Evolutionary conservation across 23 red algal species (phyloP).

Genomic region (Cyanidium caldarium): DNA sequence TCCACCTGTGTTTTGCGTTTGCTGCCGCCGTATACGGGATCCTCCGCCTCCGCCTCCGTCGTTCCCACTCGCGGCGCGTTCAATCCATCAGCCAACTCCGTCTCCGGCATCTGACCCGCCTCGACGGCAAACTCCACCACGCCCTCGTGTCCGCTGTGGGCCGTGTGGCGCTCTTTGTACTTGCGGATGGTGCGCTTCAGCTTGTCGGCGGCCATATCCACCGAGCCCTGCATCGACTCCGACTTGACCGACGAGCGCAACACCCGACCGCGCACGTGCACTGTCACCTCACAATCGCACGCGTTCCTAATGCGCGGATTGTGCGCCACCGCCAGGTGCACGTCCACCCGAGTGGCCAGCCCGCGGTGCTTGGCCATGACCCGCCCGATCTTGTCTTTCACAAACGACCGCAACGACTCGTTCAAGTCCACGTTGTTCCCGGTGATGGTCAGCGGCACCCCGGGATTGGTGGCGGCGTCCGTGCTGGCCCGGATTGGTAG

Average conservation of each 20-base stretch:
- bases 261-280: slow-evolving; percentile 33
- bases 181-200: slow-evolving; percentile 61
- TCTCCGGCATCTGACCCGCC: neutral
- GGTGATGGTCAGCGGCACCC: too few relatives aligned
- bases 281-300: slow-evolving; percentile 65
- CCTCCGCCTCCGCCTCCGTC: slow-evolving; percentile 15
- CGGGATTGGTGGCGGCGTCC: slow-evolving; percentile 4
- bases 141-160: neutral
- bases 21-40: neutral
- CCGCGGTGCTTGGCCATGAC: slow-evolving; percentile 20
- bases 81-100: neutral
- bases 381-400: slow-evolving; percentile 74
- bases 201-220: slow-evolving; percentile 55
- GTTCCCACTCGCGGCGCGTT: too few relatives aligned
- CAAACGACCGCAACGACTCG: slow-evolving; percentile 38
- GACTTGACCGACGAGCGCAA: slow-evolving; percentile 41
- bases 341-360: slow-evolving; percentile 55
- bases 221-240: slow-evolving; percentile 53
- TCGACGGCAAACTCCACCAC: neutral
- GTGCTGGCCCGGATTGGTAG: too few relatives aligned
- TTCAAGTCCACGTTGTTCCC: slow-evolving; percentile 89
- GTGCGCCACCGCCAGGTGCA: slow-evolving; percentile 82
- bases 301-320: slow-evolving; percentile 53
- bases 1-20: neutral
- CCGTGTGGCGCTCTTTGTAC: slow-evolving; percentile 66